A percentile compares a stretch with the other conserved stretches of the same genome.
These are phyloP conservation scores for Solanum bulbocastanum DNA, from an alignment of 257 asterid species.

Conservation along the genomic window DNA sequence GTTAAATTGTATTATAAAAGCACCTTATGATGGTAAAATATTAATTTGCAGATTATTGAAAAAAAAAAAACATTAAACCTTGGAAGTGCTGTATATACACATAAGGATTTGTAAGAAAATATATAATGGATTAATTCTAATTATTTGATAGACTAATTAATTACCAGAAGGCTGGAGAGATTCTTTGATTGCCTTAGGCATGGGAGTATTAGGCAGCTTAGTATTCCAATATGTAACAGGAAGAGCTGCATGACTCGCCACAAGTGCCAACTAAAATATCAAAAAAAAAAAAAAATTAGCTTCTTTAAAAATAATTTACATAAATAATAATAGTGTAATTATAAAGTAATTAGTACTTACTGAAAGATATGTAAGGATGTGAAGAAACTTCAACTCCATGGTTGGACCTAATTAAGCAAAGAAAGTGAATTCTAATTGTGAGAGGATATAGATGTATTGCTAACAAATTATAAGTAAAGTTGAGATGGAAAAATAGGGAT, in stretches of 20 bases:
- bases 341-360: constrained; percentile 33
- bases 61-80: background rate
- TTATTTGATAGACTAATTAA: background rate
- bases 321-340: background rate
- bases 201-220: constrained; percentile 57
- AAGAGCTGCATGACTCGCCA: constrained; percentile 52
- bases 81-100: too few species aligned
- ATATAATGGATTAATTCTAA: background rate
- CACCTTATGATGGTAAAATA: background rate
- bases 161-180: constrained; percentile 29
- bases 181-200: constrained; percentile 61
- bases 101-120: background rate
- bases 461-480: background rate
- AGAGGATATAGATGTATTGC: background rate
- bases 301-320: background rate
- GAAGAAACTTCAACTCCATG: constrained; percentile 51
- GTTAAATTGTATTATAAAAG: background rate
- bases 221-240: constrained; percentile 54
- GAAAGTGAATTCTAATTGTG: background rate
- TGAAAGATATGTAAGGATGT: constrained; percentile 35
- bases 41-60: background rate
- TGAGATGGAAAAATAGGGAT: background rate
- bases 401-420: background rate
- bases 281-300: background rate
- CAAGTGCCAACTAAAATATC: constrained; percentile 34